Evolutionary conservation across 768 basidiomycete genomes (phyloP).

Genomic region (Baorangia bicolor): DNA sequence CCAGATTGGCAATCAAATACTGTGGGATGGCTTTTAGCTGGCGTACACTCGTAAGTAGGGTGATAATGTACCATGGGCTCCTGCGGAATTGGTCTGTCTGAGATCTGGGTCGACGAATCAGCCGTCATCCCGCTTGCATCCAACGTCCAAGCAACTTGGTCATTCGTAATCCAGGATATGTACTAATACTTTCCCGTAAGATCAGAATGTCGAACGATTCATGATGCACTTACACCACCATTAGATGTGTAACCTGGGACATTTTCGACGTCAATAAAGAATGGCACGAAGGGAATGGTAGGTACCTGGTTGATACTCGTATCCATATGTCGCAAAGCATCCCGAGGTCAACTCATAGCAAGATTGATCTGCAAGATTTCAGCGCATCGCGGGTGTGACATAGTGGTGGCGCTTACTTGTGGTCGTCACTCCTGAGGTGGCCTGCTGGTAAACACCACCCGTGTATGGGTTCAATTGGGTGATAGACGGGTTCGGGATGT

Average conservation of each 20-base stretch:
- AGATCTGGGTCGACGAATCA: conserved; percentile 55
- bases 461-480: conserved; percentile 63
- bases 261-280: not conserved
- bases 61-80: conserved; percentile 72
- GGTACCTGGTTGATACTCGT: conserved; percentile 72
- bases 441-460: conserved; percentile 82
- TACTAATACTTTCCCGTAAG: conserved; percentile 44
- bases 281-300: conserved; percentile 12
- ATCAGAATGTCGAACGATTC: not conserved
- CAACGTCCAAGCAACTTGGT: conserved; percentile 67
- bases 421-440: conserved; percentile 65
- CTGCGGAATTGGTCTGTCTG: conserved; percentile 68
- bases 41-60: not conserved
- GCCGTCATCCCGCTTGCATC: conserved; percentile 60
- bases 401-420: conserved; percentile 47
- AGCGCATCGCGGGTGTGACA: not conserved
- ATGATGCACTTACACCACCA: conserved; percentile 44
- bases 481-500: conserved; percentile 51
- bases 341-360: conserved; percentile 57
- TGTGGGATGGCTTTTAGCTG: conserved; percentile 27
- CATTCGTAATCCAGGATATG: conserved; percentile 74
- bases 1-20: conserved; percentile 86
- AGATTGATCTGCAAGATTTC: conserved; percentile 48
- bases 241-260: conserved; percentile 31
- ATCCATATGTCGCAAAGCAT: conserved; percentile 74